Base-by-base conservation (phyloP, 2,329 filamentous ascomycete genomes). In the Fusarium beomiforme region DNA sequence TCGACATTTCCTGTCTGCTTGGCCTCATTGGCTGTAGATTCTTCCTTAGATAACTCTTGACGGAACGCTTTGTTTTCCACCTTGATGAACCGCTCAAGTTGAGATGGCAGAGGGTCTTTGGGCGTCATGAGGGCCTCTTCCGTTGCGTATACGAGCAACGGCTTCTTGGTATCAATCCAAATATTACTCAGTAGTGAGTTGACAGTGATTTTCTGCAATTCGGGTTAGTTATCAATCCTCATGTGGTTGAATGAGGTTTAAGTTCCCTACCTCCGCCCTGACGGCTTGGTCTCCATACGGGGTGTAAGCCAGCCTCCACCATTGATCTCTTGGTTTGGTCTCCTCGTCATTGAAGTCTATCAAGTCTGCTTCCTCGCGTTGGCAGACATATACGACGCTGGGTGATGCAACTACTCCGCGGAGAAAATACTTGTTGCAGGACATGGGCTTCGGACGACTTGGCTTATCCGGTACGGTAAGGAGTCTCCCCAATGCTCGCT, bases 71-170 rank as follows among this genome's bases (percentile, higher is more conserved):
- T 83, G 69, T 89, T 89, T 54, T 89, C 87, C 39, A 81, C 81
- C 41, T 81, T 82, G 8, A 85, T 80, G 73, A 89, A 89, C 34
- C 82, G 81, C 77, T 86, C 78, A 13, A 81, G 69, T 4, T 75
- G 67, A 17, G 79, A 72, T 43, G 86, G 79, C 19, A 88, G 76
- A 14, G 82, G 78, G n/a, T 39, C 59, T 33, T 42, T 65, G 16
- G 75, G 68, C n/a, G 67, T 63, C 21, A 55, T 29, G 13, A 76
- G 37, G 12, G 75, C 75, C 8, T 69, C 59, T 51, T 88, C 85
- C 7, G 85, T 86, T 24, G 87, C 87, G 71, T 89, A 89, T 8
- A 89, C 78, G 6, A 89, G 73, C 21, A 88, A 72, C 0, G 84
- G 83, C 21, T 79, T 82, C 59, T 84, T 86, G 12, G 83, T 83